Evolutionary conservation across 495 filamentous ascomycete genomes (phyloP), one percentile per base, ranked within the genome.

Genomic region (Antarctomyces pellizariae): DNA sequence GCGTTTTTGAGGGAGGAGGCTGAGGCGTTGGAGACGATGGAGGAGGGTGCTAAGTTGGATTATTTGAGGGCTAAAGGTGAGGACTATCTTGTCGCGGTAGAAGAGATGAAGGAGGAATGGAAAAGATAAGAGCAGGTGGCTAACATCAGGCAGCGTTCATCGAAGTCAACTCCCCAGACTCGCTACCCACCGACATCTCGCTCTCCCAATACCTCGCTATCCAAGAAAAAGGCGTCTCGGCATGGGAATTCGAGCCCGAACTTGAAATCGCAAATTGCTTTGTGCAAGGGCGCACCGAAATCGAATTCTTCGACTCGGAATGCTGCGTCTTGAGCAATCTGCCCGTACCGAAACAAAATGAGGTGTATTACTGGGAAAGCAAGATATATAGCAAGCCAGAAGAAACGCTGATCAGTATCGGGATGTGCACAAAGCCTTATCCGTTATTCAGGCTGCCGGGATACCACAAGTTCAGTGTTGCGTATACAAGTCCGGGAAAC

Each of bases 291-390:
- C 64, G 89, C 36, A 97, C 86, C 2, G 86, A 97, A 47, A 86
- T 97, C 29, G 86, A 97, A 44, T 97, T 97, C 54, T 95, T 86
- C 39, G 86, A 97, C 47, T 79, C 77, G 7, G 89, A 86, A 46
- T 95, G 86, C 50, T 90, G 79, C 43, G 89, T 95, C 25, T 77
- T 93, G 57, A 91, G 75, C 47, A 97, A 97, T 37, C 52, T 97
- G 20, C 86, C 86, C 0, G 73, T 97, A 18, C 86, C 86, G 13
- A 97, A 97, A 46, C 86, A 97, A 44, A 95, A 97, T 39, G 86
- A 97, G 44, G 83, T 93, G 8, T 95, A 95, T 43, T 97, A 97
- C 47, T 97, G 86, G 86, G 86, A 97, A 44, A 78, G 86, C 8
- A 97, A 97, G 51, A 71, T 97, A 21, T 95, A 86, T 49, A 89